phyloP scores from a whole-genome alignment of 495 filamentous ascomycete species.

The Barbatosphaeria neglecta region DNA sequence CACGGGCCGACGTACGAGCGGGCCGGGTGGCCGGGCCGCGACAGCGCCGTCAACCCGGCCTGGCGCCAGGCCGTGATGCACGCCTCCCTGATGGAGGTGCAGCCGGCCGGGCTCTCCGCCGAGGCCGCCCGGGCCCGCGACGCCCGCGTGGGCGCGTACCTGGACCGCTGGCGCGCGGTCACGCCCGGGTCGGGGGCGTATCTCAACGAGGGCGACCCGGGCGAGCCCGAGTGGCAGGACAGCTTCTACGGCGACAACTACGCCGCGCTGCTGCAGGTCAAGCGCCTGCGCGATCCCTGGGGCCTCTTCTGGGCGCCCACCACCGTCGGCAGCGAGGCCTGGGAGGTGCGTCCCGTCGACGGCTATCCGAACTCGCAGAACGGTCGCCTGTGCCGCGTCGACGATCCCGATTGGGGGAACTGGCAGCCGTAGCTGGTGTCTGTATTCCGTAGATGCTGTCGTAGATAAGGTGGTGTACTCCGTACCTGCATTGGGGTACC shows the following conservation, averaged over 20 bases:
- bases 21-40: slow-evolving; percentile 23
- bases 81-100: slow-evolving; percentile 28
- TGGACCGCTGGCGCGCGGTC: slow-evolving; percentile 18
- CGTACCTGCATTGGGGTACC: too few relatives aligned
- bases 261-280: slow-evolving; percentile 32
- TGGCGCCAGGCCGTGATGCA: slow-evolving; percentile 45
- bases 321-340: slow-evolving; percentile 39
- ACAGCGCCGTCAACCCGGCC: slow-evolving; percentile 40
- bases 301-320: slow-evolving; percentile 42
- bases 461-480: too few relatives aligned
- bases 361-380: slow-evolving; percentile 20
- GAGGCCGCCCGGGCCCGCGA: slow-evolving; percentile 10
- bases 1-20: slow-evolving; percentile 19
- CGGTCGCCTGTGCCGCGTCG: slow-evolving; percentile 17
- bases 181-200: slow-evolving; percentile 28
- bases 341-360: slow-evolving; percentile 19
- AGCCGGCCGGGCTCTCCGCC: slow-evolving; percentile 11
- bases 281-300: slow-evolving; percentile 40
- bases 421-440: too few relatives aligned
- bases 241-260: slow-evolving; percentile 46
- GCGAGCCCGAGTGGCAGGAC: slow-evolving; percentile 47
- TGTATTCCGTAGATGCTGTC: too few relatives aligned
- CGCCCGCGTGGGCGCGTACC: slow-evolving; percentile 8
- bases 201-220: slow-evolving; percentile 39
- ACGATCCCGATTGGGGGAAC: slow-evolving; percentile 1